Evolutionary conservation across 805 yeast species (phyloP).

Genomic region (Teunomyces stri): DNA sequence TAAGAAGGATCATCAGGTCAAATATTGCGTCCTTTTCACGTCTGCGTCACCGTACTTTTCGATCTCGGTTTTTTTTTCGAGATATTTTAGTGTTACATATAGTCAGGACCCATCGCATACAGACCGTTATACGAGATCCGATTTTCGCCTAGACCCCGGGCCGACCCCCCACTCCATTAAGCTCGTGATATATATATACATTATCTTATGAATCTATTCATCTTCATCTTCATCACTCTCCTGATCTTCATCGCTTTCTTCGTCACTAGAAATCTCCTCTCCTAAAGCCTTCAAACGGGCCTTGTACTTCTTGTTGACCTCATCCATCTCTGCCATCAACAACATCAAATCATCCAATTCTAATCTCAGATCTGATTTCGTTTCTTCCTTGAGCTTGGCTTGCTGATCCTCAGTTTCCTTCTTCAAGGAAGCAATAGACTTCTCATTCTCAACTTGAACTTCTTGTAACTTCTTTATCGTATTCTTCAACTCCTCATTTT

Average conservation of each 20-base stretch:
- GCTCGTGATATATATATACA: too few relatives aligned
- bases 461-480: constrained; percentile 2
- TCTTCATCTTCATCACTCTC: constrained; percentile 46
- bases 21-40: background rate
- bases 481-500: background rate
- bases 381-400: constrained; percentile 4
- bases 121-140: background rate
- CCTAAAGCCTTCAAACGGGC: constrained; percentile 50
- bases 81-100: background rate
- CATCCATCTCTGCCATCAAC: constrained; percentile 74
- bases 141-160: too few relatives aligned
- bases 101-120: background rate
- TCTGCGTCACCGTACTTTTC: background rate
- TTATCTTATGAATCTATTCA: constrained; percentile 7
- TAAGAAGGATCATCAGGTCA: constrained; percentile 52
- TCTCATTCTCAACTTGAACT: background rate
- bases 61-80: background rate
- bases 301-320: constrained; percentile 58
- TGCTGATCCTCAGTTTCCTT: constrained; percentile 3
- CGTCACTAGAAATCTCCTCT: constrained; percentile 66
- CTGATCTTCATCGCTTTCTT: constrained; percentile 65
- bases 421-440: constrained; percentile 9
- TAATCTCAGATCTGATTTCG: constrained; percentile 40
- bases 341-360: constrained; percentile 76
- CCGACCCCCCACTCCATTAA: too few relatives aligned